Conservation (phyloP, 2,329 filamentous ascomycete species). For the Trichoderma simmonsii region DNA sequence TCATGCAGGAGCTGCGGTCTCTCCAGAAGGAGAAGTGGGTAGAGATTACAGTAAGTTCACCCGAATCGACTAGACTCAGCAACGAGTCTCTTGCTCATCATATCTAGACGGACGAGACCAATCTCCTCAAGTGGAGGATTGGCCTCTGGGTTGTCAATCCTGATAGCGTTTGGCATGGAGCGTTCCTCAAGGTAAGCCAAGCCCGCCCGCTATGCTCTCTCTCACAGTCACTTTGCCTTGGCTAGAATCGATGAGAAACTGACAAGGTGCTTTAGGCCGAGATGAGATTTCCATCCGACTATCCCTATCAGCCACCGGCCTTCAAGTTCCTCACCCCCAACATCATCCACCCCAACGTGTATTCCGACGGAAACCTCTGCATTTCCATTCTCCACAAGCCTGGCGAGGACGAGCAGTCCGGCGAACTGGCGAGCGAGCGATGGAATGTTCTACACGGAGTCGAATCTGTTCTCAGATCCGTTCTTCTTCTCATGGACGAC, state of each 20-base stretch:
- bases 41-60: constrained; percentile 69
- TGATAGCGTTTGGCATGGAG: constrained; percentile 87
- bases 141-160: constrained; percentile 90
- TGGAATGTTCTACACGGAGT: constrained; percentile 94
- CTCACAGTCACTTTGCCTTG: neutral
- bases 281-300: constrained; percentile 84
- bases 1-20: constrained; percentile 83
- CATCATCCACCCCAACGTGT: constrained; percentile 92
- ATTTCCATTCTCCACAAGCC: constrained; percentile 95
- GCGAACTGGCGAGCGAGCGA: constrained; percentile 83
- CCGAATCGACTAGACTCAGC: neutral
- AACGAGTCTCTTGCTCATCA: neutral
- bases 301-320: constrained; percentile 83
- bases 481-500: constrained; percentile 87
- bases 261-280: constrained; percentile 54
- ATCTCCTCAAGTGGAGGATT: constrained; percentile 83
- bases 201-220: constrained; percentile 16
- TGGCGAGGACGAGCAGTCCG: constrained; percentile 89
- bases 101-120: constrained; percentile 67
- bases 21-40: constrained; percentile 92
- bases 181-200: constrained; percentile 70
- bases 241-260: neutral
- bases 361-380: constrained; percentile 84
- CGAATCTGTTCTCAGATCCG: constrained; percentile 89
- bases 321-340: constrained; percentile 76